Base-by-base conservation (phyloP, 805 yeast genomes). In the Schwanniomyces sp. region DNA sequence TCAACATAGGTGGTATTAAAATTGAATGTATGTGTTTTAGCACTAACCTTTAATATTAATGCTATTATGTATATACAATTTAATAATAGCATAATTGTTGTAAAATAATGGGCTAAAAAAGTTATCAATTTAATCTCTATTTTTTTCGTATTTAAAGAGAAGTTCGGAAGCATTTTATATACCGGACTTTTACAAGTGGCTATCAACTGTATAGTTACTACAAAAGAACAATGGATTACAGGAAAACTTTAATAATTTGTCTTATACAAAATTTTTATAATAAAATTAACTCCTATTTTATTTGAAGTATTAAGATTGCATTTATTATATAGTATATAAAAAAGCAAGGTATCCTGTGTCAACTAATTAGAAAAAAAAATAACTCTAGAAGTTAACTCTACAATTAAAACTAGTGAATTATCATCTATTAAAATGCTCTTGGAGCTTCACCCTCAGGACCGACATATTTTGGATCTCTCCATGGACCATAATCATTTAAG, bases 361-460 rank as follows among this genome's bases (percentile, higher is more conserved):
- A 32, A n/a, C 34, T 32, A 32, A 32, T 32, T 14, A 32, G 21
- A 32, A 32, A 32, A 14, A 9, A 9, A 14, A 4, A 16, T 32
- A 32, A 32, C 36, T 32, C n/a, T 32, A 14, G 7, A 18, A 12
- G 7, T 32, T 32, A 14, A 14, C 34, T 32, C 11, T n/a, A 32
- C 6, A 14, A 32, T 11, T 32, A 32, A 9, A 32, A 32, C 3
- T 5, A 32, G 36, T 21, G 11, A 16, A 14, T 32, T 14, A 10
- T 32, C 36, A 32, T 32, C 32, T 32, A 32, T 32, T 29, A 24
- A 43, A 63, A 63, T 24, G 69, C 61, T 53, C 70, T 70, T 39
- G 97, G 97, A 45, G 96, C 96, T 69, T 85, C 89, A 54, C 97
- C 97, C 73, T 91, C 98, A 49, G 96, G 96, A 11, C 97, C 98